Conservation (phyloP, 1,139 yeast genomes). For the Scheffersomyces segobiensis region DNA sequence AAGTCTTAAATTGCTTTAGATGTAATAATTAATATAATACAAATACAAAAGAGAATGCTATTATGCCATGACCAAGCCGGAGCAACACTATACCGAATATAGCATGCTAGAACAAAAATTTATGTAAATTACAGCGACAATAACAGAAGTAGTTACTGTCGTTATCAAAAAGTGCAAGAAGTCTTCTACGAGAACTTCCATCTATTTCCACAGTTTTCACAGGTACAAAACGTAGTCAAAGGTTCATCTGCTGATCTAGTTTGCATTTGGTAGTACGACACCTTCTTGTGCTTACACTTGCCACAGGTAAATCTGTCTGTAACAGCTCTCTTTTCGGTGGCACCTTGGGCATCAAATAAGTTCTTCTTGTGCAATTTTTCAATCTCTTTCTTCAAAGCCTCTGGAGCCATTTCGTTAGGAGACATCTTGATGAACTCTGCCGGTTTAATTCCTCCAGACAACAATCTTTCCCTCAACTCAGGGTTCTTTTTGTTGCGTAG, state of each 20-base stretch:
- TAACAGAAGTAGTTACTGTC: neutral
- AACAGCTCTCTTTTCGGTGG: conserved; percentile 94
- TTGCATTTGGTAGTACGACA: conserved; percentile 95
- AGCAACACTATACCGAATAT: neutral
- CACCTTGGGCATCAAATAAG: conserved; percentile 95
- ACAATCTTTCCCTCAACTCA: conserved; percentile 69
- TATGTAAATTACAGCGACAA: neutral
- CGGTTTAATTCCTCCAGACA: conserved; percentile 65
- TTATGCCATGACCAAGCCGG: neutral
- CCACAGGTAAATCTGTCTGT: conserved; percentile 98
- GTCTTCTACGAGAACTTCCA: conserved; percentile 78
- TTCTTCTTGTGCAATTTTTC: conserved; percentile 86
- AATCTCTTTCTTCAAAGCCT: conserved; percentile 77
- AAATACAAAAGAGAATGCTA: neutral
- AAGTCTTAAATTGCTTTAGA: neutral
- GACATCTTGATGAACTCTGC: conserved; percentile 72
- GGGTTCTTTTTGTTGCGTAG: conserved; percentile 89
- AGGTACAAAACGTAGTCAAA: conserved; percentile 94
- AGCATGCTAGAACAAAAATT: neutral
- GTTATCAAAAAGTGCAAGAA: neutral
- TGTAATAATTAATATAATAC: neutral
- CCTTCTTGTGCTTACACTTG: conserved; percentile 95
- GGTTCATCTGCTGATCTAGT: conserved; percentile 99
- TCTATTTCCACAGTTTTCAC: conserved; percentile 95
- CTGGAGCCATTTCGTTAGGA: conserved; percentile 95